Evolutionary conservation across 2,329 filamentous ascomycete species (phyloP).

Genomic region (Gnomoniopsis smithogilvyi): DNA sequence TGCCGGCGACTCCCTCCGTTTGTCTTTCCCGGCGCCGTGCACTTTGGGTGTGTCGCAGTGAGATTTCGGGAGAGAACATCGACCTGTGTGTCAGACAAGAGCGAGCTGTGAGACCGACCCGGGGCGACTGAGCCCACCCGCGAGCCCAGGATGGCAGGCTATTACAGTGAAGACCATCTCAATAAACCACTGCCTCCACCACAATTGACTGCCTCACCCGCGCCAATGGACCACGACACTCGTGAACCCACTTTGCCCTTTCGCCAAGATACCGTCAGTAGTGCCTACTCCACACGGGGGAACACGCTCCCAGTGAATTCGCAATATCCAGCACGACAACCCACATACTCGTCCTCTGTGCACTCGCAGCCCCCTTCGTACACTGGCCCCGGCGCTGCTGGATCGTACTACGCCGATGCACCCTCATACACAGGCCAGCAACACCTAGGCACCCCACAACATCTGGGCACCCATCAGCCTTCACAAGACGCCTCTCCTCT

Average conservation of each 20-base stretch:
- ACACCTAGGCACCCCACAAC: too few species aligned
- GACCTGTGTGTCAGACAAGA: constrained; percentile 5
- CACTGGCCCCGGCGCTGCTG: constrained; percentile 35
- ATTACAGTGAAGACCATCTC: constrained; percentile 44
- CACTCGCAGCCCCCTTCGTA: constrained; percentile 20
- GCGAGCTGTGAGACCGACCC: constrained; percentile 12
- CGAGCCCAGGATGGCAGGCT: constrained; percentile 57
- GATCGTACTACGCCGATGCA: constrained; percentile 30
- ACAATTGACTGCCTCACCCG: constrained; percentile 13
- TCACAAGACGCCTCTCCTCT: constrained; percentile 17
- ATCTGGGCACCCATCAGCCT: constrained; percentile 27
- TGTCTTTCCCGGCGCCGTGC: not conserved
- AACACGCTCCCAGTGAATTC: constrained; percentile 29
- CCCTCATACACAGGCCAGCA: constrained; percentile 30
- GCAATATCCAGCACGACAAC: constrained; percentile 9
- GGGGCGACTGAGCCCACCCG: constrained; percentile 16
- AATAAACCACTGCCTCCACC: constrained; percentile 17
- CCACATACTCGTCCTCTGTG: constrained; percentile 10
- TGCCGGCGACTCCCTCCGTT: not conserved
- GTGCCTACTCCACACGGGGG: constrained; percentile 32
- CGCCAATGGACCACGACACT: constrained; percentile 13
- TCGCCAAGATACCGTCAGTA: constrained; percentile 9
- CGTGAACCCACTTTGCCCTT: constrained; percentile 13
- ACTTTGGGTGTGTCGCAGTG: constrained; percentile 5
- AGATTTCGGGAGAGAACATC: constrained; percentile 1